Conservation (phyloP, 2,329 filamentous ascomycete species). For the Calonectria leucothoes region DNA sequence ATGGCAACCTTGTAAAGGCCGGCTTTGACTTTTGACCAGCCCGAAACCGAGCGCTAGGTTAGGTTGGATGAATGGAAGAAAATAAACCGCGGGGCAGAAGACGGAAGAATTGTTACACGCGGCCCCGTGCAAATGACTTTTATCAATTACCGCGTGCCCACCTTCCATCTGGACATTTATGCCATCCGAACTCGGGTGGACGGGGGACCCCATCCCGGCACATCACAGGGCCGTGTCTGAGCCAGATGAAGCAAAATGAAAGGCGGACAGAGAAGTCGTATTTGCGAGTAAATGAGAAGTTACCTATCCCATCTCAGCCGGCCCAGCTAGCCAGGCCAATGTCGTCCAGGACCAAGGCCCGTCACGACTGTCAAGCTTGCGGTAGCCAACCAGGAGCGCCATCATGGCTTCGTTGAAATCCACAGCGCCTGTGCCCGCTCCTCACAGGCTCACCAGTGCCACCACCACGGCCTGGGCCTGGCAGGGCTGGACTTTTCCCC, state of each 20-base stretch:
- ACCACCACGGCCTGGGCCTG: background rate
- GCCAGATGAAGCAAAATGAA: background rate
- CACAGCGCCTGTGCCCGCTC: constrained; percentile 14
- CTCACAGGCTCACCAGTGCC: constrained; percentile 3
- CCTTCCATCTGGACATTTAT: background rate
- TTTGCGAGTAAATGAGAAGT: constrained; percentile 5
- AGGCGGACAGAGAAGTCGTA: background rate
- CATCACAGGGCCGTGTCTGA: background rate
- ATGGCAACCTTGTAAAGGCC: background rate
- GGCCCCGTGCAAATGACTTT: background rate
- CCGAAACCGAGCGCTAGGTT: background rate
- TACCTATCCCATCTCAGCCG: constrained; percentile 12
- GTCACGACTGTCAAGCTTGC: constrained; percentile 1
- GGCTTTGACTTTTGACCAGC: background rate
- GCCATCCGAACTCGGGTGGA: background rate
- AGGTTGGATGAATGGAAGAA: background rate
- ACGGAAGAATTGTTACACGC: background rate
- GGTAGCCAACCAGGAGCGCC: constrained; percentile 15
- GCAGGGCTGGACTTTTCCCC: background rate
- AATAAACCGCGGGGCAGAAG: background rate
- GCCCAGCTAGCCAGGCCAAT: background rate
- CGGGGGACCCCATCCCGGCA: background rate
- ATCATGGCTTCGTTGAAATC: background rate
- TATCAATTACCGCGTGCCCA: background rate
- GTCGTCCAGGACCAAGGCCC: background rate